Evolutionary conservation across 2,329 filamentous ascomycete species (phyloP).

Genomic region (Dactylonectria macrodidyma): DNA sequence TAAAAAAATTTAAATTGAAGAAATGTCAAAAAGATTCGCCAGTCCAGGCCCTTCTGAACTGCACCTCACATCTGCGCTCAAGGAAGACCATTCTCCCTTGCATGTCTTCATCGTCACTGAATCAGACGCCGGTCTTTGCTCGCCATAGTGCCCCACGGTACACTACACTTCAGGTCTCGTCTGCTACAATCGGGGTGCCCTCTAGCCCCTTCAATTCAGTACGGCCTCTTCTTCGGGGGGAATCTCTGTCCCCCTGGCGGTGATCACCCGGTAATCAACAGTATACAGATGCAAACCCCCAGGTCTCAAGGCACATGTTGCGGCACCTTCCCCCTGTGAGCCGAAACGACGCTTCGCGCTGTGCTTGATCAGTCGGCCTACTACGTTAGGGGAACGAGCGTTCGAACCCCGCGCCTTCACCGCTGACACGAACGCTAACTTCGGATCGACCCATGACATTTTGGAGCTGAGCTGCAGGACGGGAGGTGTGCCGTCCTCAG

Average conservation of each 20-base stretch:
- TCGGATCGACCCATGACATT: not conserved
- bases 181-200: not conserved
- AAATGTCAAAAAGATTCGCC: not conserved
- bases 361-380: not conserved
- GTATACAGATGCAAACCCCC: not conserved
- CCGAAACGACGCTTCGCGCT: not conserved
- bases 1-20: not conserved
- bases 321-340: not conserved
- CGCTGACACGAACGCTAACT: not conserved
- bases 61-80: not conserved
- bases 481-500: conserved; percentile 11
- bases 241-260: not conserved
- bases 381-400: too few species aligned
- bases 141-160: not conserved
- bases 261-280: not conserved
- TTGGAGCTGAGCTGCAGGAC: not conserved
- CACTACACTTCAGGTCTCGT: not conserved
- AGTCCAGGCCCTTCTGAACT: not conserved
- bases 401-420: not conserved
- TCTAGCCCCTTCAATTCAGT: too few species aligned
- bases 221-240: too few species aligned
- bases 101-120: not conserved
- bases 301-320: not conserved
- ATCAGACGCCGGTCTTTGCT: not conserved
- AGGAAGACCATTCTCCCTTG: not conserved